Conservation (phyloP, 1,139 yeast genomes). For the Yamadazyma atlantica region DNA sequence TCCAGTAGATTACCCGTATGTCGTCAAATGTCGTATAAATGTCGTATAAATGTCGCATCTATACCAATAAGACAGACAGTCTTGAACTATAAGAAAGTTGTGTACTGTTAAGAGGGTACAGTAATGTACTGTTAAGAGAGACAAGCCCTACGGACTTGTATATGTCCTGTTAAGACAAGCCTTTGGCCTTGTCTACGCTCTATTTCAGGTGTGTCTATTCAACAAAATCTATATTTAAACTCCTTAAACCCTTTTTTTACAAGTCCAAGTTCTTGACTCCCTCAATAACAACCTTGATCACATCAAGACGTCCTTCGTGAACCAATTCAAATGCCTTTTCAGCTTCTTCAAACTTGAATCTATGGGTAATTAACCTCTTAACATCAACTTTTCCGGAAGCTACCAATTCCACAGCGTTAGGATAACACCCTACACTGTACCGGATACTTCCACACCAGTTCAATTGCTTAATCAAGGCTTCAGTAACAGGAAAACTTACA, state of each 20-base stretch:
- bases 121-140: no score
- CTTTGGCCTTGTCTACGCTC: no score
- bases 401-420: constrained; percentile 45
- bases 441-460: constrained; percentile 61
- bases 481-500: constrained; percentile 65
- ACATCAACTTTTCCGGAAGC: constrained; percentile 42
- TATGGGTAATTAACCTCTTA: constrained; percentile 63
- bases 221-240: constrained; percentile 2
- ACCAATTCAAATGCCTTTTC: constrained; percentile 70
- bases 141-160: no score
- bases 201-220: no score
- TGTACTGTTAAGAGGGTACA: no score
- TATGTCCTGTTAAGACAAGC: no score
- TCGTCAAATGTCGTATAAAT: no score
- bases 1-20: no score
- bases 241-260: constrained; percentile 1
- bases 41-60: no score
- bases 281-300: constrained; percentile 61
- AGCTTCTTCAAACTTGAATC: constrained; percentile 66
- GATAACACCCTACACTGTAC: constrained; percentile 26
- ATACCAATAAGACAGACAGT: no score
- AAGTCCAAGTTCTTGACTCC: constrained; percentile 28
- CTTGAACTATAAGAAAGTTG: no score
- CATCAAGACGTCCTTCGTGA: constrained; percentile 42
- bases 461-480: constrained; percentile 62